Percentiles rank a stretch among this genome's conserved stretches.
phyloP scores from a whole-genome alignment of 2,329 filamentous ascomycete species.

The Colletotrichum liriopes region DNA sequence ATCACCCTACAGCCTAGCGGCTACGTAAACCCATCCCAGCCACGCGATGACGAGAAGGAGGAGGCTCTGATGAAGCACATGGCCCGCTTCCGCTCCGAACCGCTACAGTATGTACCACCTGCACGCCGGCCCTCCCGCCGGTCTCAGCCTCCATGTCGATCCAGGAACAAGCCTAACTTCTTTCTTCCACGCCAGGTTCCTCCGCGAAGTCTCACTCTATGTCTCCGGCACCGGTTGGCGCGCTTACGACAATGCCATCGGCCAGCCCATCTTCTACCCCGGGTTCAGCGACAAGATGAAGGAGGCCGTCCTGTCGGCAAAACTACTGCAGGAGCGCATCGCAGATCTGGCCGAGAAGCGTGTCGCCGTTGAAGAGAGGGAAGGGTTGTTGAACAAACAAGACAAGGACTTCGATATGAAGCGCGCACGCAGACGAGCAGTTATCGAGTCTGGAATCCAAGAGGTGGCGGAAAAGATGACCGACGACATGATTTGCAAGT shows the following conservation, averaged over 20 bases:
- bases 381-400: constrained; percentile 75
- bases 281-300: constrained; percentile 96
- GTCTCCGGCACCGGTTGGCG: constrained; percentile 96
- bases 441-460: constrained; percentile 81
- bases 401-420: constrained; percentile 70
- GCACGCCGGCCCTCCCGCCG: constrained; percentile 14
- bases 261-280: constrained; percentile 92
- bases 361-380: constrained; percentile 81
- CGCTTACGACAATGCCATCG: constrained; percentile 90
- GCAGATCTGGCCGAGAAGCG: constrained; percentile 82
- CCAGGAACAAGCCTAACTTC: constrained; percentile 37
- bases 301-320: constrained; percentile 80
- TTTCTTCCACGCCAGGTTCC: constrained; percentile 71
- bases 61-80: constrained; percentile 85
- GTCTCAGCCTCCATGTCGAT: constrained; percentile 9
- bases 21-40: constrained; percentile 68
- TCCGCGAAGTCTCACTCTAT: constrained; percentile 93
- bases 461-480: constrained; percentile 90
- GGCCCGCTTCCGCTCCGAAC: constrained; percentile 84
- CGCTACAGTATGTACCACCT: constrained; percentile 65
- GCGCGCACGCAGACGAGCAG: constrained; percentile 69
- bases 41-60: constrained; percentile 69
- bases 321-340: constrained; percentile 82
- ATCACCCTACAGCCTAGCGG: constrained; percentile 83
- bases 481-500: constrained; percentile 98